These are phyloP conservation scores for Nymphaea colorata DNA, from an alignment of 164 flowering plant genomes.

Conservation along the genomic window DNA sequence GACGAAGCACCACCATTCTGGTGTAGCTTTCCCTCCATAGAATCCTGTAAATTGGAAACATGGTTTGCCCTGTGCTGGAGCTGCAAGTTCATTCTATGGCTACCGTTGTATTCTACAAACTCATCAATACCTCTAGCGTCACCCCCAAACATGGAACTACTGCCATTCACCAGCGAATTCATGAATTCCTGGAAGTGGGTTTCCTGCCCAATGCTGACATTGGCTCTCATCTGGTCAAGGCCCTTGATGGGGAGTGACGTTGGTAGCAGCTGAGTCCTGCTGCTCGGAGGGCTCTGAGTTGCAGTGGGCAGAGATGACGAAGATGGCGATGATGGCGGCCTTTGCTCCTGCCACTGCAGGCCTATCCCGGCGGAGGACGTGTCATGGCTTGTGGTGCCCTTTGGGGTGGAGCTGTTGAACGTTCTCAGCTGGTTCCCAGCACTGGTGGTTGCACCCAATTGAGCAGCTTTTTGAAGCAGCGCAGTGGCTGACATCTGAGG, in stretches of 20 bases:
- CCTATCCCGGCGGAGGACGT: conserved; percentile 2
- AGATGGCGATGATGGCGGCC: neutral
- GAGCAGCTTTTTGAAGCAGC: conserved; percentile 78
- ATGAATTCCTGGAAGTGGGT: conserved; percentile 40
- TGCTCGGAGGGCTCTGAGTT: neutral
- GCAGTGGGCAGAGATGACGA: neutral
- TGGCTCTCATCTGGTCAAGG: conserved; percentile 3
- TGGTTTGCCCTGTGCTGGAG: neutral
- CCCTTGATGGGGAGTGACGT: neutral
- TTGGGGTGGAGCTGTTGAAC: conserved; percentile 29
- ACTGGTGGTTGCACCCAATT: conserved; percentile 67
- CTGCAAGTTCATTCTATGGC: neutral
- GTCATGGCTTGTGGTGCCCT: conserved; percentile 16
- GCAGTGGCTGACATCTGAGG: conserved; percentile 89
- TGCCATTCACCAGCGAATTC: conserved; percentile 39
- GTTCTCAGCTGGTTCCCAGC: conserved; percentile 29
- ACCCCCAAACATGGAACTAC: conserved; percentile 14
- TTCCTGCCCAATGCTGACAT: conserved; percentile 10
- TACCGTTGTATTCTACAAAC: conserved; percentile 15
- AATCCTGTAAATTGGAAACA: neutral
- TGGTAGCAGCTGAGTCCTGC: neutral
- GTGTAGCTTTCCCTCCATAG: conserved; percentile 12
- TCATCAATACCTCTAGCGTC: conserved; percentile 4
- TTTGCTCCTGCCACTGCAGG: neutral
- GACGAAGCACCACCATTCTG: conserved; percentile 10